phyloP scores from a whole-genome alignment of 2,329 filamentous ascomycete species.

The Aspergillus novofumigatus region DNA sequence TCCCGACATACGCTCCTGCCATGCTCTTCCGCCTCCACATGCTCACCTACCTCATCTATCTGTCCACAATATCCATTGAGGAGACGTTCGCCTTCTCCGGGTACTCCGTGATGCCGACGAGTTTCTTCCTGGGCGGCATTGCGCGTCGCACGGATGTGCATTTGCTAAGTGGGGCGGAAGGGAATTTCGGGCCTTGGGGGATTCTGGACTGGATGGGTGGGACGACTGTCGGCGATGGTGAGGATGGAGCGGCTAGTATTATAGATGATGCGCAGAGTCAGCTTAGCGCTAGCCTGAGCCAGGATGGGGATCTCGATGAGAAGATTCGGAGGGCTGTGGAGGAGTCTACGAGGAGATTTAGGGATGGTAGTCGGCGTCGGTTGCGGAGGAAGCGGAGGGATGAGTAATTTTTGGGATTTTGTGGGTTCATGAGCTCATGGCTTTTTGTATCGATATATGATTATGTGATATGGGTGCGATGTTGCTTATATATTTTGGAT shows the following conservation, averaged over 20 bases:
- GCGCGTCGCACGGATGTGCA: constrained; percentile 55
- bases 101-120: constrained; percentile 55
- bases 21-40: constrained; percentile 57
- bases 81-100: constrained; percentile 59
- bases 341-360: constrained; percentile 26
- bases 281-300: constrained; percentile 6
- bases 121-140: constrained; percentile 56
- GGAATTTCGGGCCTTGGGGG: constrained; percentile 45
- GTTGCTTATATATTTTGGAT: background rate
- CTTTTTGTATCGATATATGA: background rate
- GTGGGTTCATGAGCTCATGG: background rate
- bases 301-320: constrained; percentile 31
- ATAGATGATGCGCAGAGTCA: constrained; percentile 33
- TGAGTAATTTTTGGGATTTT: constrained; percentile 1
- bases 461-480: background rate
- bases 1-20: constrained; percentile 56
- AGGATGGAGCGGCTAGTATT: constrained; percentile 40
- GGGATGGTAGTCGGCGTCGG: constrained; percentile 15
- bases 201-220: constrained; percentile 44
- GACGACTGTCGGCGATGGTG: constrained; percentile 41
- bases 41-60: constrained; percentile 55
- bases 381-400: constrained; percentile 9
- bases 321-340: constrained; percentile 30
- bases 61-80: constrained; percentile 54
- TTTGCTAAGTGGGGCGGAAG: constrained; percentile 44